These are phyloP conservation scores for Acanthamoeba culbertsoni DNA, from an alignment of 208 protist species.

Conservation along the genomic window DNA sequence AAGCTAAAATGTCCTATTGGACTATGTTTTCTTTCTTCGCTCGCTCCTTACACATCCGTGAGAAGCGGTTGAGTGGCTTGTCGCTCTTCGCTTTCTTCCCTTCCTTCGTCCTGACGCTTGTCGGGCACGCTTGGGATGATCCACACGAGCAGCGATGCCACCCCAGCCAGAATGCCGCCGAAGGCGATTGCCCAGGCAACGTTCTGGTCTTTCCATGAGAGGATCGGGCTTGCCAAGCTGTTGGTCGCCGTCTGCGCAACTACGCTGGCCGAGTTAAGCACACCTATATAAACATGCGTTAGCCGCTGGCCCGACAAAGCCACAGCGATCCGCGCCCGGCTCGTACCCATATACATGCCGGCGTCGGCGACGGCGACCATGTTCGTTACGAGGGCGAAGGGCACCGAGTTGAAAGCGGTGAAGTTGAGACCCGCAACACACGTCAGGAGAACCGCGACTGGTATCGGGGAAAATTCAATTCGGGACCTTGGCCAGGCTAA, in stretches of 20 bases:
- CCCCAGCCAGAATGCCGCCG: constrained; percentile 50
- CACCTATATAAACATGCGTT: constrained; percentile 22
- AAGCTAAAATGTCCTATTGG: too few relatives aligned
- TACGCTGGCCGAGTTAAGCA: constrained; percentile 69
- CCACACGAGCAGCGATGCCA: not conserved
- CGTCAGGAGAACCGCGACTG: constrained; percentile 59
- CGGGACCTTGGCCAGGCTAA: not conserved
- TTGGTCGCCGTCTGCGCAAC: constrained; percentile 73
- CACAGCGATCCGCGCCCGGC: not conserved
- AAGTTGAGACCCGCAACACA: constrained; percentile 69
- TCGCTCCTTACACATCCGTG: not conserved
- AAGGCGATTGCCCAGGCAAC: constrained; percentile 67
- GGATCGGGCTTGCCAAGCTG: constrained; percentile 51
- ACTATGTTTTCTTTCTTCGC: too few relatives aligned
- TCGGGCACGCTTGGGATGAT: not conserved
- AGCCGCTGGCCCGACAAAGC: not conserved
- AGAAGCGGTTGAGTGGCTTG: not conserved
- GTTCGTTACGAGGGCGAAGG: constrained; percentile 66
- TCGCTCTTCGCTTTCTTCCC: too few relatives aligned
- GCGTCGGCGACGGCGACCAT: constrained; percentile 57
- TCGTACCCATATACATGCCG: constrained; percentile 71
- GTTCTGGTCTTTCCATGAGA: constrained; percentile 43
- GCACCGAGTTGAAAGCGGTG: constrained; percentile 73
- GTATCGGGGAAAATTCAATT: not conserved
- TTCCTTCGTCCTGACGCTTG: not conserved